These are phyloP conservation scores for Bruguiera parviflora DNA, from an alignment of 345 rosid species.

Conservation along the genomic window DNA sequence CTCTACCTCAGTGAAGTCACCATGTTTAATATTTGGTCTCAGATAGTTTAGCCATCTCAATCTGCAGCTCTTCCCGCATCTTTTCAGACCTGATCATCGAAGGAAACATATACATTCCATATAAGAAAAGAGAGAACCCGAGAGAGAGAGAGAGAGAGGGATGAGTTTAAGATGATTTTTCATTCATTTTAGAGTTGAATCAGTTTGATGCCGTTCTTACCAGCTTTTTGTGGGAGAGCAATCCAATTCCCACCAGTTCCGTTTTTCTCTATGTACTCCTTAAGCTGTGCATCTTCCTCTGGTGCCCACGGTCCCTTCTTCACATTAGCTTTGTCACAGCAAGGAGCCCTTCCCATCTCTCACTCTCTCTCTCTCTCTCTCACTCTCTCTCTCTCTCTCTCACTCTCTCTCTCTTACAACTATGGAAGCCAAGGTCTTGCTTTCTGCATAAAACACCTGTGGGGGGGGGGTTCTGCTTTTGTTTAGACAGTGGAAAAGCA, in stretches of 20 bases:
- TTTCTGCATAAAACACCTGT: constrained; percentile 17
- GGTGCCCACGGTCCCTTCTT: constrained; percentile 98
- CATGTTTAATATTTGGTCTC: constrained; percentile 93
- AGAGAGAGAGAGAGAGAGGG: not conserved
- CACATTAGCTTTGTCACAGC: constrained; percentile 93
- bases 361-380: constrained; percentile 15
- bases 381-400: constrained; percentile 7
- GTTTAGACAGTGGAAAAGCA: not conserved
- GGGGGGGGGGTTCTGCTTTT: constrained; percentile 18
- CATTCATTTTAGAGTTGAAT: not conserved
- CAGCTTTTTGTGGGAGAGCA: constrained; percentile 90
- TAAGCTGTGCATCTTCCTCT: constrained; percentile 92
- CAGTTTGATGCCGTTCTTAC: constrained; percentile 27
- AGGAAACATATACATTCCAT: constrained; percentile 7
- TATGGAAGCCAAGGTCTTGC: constrained; percentile 3
- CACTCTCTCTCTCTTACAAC: not conserved
- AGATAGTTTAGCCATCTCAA: constrained; percentile 94
- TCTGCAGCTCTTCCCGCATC: constrained; percentile 98
- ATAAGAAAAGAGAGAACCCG: not conserved
- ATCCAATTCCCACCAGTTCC: constrained; percentile 97
- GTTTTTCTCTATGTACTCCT: constrained; percentile 68
- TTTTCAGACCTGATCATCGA: constrained; percentile 56
- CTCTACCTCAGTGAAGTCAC: constrained; percentile 84
- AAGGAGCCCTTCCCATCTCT: constrained; percentile 94
- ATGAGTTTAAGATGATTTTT: no score